Percentiles rank a stretch among this genome's conserved stretches.
phyloP scores from a whole-genome alignment of 352 stramenopile species.

The Globisporangium sylvaticum region DNA sequence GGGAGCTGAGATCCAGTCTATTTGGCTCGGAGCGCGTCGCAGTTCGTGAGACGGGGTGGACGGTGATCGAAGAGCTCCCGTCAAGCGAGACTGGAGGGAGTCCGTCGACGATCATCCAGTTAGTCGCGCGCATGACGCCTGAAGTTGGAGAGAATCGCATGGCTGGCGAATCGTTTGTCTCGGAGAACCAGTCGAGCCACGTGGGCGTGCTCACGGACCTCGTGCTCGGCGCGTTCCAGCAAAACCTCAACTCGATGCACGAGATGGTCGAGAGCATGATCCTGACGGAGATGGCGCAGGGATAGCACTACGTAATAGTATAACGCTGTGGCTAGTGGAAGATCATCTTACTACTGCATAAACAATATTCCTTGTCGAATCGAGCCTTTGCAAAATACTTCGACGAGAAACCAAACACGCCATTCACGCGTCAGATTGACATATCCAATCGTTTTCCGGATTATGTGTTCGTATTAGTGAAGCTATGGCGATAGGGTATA shows the following conservation, averaged over 20 bases:
- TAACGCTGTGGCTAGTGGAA: too few relatives aligned
- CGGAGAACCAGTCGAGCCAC: background rate
- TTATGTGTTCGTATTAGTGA: too few relatives aligned
- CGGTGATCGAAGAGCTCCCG: constrained; percentile 4
- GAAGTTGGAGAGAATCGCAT: background rate
- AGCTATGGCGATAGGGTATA: too few relatives aligned
- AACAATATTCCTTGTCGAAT: too few relatives aligned
- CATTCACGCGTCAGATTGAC: too few relatives aligned
- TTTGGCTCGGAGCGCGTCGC: background rate
- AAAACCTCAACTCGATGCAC: constrained; percentile 10
- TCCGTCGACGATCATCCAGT: background rate
- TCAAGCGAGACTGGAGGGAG: background rate
- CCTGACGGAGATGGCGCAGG: background rate
- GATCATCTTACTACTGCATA: too few relatives aligned
- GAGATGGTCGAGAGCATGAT: constrained; percentile 8
- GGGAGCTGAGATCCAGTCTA: background rate
- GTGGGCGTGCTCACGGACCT: constrained; percentile 12
- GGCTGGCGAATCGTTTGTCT: background rate
- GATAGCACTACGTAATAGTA: too few relatives aligned
- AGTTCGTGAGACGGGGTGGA: background rate
- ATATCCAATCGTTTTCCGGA: too few relatives aligned
- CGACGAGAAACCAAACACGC: too few relatives aligned
- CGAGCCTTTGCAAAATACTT: too few relatives aligned
- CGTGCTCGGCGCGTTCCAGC: constrained; percentile 6
- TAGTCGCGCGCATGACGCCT: background rate